A percentile compares a stretch with the other conserved stretches of the same genome.
Evolutionary conservation across 2,329 filamentous ascomycete genomes (phyloP).

Genomic region (Monosporascus sp.): DNA sequence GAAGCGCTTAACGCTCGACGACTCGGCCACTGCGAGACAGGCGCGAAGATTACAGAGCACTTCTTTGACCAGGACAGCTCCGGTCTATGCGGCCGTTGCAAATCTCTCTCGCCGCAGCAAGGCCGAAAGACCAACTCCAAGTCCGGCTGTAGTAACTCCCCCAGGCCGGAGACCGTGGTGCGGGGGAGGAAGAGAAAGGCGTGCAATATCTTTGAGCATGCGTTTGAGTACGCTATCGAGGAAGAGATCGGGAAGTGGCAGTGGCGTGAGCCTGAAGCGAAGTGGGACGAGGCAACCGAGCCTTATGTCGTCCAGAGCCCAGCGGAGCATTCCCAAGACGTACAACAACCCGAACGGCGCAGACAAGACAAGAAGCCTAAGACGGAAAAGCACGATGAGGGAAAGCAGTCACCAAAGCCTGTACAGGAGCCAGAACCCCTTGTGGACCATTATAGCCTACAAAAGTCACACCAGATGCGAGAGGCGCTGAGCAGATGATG

Average conservation of each 20-base stretch:
- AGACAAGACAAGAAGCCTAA: neutral
- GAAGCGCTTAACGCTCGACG: conserved; percentile 2
- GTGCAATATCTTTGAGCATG: conserved; percentile 1
- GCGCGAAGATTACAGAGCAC: neutral
- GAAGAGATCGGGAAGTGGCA: neutral
- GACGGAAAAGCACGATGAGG: neutral
- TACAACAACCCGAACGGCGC: neutral
- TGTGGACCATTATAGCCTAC: neutral
- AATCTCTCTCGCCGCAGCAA: neutral
- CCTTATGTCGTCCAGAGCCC: neutral
- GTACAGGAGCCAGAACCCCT: neutral
- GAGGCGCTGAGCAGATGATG: neutral
- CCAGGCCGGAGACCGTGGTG: neutral
- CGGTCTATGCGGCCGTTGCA: neutral
- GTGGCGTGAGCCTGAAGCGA: neutral
- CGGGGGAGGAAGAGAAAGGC: neutral
- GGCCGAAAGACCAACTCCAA: neutral
- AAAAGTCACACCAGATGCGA: neutral
- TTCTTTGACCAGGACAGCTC: neutral
- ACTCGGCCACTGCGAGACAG: conserved; percentile 3
- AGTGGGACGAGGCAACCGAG: neutral
- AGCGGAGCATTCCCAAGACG: neutral
- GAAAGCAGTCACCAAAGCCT: neutral
- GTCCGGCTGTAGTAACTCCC: neutral
- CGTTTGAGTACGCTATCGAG: conserved; percentile 1